These are phyloP conservation scores for Sonneratia caseolaris DNA, from an alignment of 345 rosid genomes.

Conservation along the genomic window DNA sequence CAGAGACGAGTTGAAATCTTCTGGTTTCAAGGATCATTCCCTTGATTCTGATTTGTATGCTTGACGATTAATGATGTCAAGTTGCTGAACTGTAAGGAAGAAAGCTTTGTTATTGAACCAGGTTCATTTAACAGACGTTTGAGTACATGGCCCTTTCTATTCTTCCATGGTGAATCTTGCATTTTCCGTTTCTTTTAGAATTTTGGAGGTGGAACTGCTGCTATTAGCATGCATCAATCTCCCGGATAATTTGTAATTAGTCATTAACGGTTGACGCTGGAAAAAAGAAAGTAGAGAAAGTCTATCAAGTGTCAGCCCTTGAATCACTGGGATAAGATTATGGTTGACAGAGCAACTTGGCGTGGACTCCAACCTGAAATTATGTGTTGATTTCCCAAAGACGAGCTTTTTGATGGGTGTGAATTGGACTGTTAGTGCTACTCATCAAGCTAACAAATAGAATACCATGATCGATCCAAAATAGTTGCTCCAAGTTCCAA, in stretches of 20 bases:
- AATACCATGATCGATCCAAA: background rate
- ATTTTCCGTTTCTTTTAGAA: background rate
- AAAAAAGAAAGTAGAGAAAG: too few relatives aligned
- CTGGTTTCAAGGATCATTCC: slow-evolving; percentile 31
- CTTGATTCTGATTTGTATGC: slow-evolving; percentile 55
- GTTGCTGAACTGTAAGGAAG: background rate
- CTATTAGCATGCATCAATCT: too few relatives aligned
- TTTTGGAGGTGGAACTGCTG: background rate
- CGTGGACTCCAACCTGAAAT: too few relatives aligned
- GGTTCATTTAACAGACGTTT: background rate
- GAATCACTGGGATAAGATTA: too few relatives aligned
- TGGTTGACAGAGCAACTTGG: too few relatives aligned
- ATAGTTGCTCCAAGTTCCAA: background rate
- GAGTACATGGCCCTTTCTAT: slow-evolving; percentile 2
- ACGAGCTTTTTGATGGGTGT: too few relatives aligned
- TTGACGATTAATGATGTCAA: slow-evolving; percentile 16
- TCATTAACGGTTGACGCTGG: too few relatives aligned
- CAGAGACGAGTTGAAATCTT: slow-evolving; percentile 20
- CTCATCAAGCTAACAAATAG: too few relatives aligned
- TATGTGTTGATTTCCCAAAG: too few relatives aligned
- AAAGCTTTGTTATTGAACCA: background rate
- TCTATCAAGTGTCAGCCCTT: too few relatives aligned
- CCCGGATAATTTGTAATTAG: too few relatives aligned
- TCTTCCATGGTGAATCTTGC: background rate
- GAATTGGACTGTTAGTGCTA: too few relatives aligned